Evolutionary conservation across 352 stramenopile species (phyloP).

Genomic region (Pythium insidiosum): DNA sequence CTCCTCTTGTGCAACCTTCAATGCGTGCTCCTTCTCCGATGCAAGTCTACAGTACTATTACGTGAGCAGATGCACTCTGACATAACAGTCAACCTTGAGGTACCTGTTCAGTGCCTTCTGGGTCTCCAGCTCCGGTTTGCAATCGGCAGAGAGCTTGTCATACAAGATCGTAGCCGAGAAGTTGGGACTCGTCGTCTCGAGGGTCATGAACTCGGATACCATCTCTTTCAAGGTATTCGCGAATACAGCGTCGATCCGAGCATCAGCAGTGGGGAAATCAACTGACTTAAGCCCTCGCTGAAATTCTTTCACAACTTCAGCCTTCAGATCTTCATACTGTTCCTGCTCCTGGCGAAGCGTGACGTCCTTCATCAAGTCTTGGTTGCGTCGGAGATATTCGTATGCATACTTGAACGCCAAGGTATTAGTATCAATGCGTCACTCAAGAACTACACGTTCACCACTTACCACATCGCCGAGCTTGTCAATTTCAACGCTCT

Average conservation of each 20-base stretch:
- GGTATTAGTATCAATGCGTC: not conserved
- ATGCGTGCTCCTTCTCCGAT: conserved; percentile 55
- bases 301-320: conserved; percentile 48
- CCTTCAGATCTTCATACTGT: conserved; percentile 48
- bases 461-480: conserved; percentile 61
- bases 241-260: conserved; percentile 59
- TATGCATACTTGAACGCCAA: conserved; percentile 40
- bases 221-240: conserved; percentile 44
- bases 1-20: conserved; percentile 49
- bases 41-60: conserved; percentile 25
- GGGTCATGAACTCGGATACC: conserved; percentile 47
- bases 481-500: conserved; percentile 62
- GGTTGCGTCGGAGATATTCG: conserved; percentile 60
- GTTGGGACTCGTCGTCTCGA: conserved; percentile 27
- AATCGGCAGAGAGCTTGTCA: conserved; percentile 54
- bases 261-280: conserved; percentile 51
- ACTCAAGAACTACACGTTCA: not conserved
- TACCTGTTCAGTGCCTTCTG: conserved; percentile 71
- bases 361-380: conserved; percentile 50
- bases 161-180: conserved; percentile 41
- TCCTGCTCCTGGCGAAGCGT: conserved; percentile 45
- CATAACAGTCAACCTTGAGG: too few relatives aligned
- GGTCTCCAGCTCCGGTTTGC: conserved; percentile 46
- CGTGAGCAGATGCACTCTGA: not conserved
- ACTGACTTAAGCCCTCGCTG: conserved; percentile 37